Evolutionary conservation across 2,329 filamentous ascomycete species (phyloP), one percentile per base, ranked within the genome.

Genomic region (Ophiostoma himal-ulmi): DNA sequence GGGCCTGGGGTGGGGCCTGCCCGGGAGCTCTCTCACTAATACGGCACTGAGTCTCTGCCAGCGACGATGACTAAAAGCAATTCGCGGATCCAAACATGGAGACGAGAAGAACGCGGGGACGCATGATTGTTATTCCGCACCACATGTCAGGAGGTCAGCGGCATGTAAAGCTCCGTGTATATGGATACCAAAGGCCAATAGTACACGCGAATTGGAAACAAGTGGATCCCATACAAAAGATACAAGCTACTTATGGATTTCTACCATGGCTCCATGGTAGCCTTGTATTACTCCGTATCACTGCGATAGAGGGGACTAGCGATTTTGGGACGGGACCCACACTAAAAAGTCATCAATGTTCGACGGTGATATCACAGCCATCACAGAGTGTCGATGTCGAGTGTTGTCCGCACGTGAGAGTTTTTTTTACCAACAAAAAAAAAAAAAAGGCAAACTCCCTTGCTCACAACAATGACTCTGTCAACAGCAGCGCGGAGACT

Each of bases 101-200:
- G 41, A 65, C 26, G 44, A 17, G 66, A 67, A 60, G 20, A 68
- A 52, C 37, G 69, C 69, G 71, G 71, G 62, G 65, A 36, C 68
- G 70, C 68, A 66, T 36, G 67, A 71, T 71, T 65, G 70, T 71
- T 71, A 57, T 41, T 71, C 70, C 70, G 70, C 30, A 68, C 54
- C 68, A 70, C 44, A 62, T 69, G 70, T 44, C 30, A 68, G 37
- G 30, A 30, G 30, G 30, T 30, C 30, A n/a, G 0, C 17, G 13
- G 22, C 10, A 8, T 39, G 7, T 39, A 10, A 22, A 37, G 6
- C n/a, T 41, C 39, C 64, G 62, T 17, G 26, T 48, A 7, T 1
- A 20, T 5, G 37, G 10, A 39, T 22, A 37, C 60, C 70, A 71
- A 67, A 69, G 34, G 26, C n/a, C 34, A 54, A 36, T 37, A 37